Evolutionary conservation across 768 basidiomycete species (phyloP).

Genomic region (Daedaleopsis sinensis): DNA sequence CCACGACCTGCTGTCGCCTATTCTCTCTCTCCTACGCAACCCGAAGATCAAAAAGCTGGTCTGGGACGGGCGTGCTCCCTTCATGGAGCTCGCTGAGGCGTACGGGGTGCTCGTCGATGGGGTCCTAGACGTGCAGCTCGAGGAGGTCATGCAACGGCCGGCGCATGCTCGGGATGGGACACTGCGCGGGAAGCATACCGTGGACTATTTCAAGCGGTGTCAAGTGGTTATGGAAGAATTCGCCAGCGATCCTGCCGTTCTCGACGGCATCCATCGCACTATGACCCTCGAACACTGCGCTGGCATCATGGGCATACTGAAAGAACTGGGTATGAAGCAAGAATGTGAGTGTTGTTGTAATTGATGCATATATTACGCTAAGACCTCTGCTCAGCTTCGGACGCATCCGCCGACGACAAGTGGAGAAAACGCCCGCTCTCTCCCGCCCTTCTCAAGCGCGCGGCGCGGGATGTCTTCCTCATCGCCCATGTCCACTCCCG

Average conservation of each 20-base stretch:
- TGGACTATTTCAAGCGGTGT: constrained; percentile 22
- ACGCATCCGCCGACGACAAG: constrained; percentile 23
- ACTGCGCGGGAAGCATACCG: constrained; percentile 25
- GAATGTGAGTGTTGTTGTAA: constrained; percentile 27
- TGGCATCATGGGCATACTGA: constrained; percentile 16
- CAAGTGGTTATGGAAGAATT: not conserved
- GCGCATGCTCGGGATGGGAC: not conserved
- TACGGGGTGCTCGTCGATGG: constrained; percentile 34
- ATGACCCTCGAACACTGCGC: constrained; percentile 37
- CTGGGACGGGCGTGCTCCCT: constrained; percentile 48
- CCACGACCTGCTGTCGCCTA: constrained; percentile 24
- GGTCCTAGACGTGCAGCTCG: constrained; percentile 46
- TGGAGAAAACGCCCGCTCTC: constrained; percentile 40
- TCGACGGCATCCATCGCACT: constrained; percentile 33
- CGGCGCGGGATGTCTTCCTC: constrained; percentile 41
- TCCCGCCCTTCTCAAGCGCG: constrained; percentile 36
- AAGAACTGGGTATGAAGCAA: constrained; percentile 27
- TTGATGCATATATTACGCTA: no score
- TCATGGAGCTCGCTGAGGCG: constrained; percentile 35
- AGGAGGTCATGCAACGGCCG: constrained; percentile 31
- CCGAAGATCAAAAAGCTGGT: constrained; percentile 39
- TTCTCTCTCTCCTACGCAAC: constrained; percentile 35
- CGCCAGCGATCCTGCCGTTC: constrained; percentile 2
- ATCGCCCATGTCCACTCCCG: constrained; percentile 36
- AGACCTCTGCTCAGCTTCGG: no score